phyloP scores from a whole-genome alignment of 2,329 filamentous ascomycete genomes.

The Botrytis tulipae region DNA sequence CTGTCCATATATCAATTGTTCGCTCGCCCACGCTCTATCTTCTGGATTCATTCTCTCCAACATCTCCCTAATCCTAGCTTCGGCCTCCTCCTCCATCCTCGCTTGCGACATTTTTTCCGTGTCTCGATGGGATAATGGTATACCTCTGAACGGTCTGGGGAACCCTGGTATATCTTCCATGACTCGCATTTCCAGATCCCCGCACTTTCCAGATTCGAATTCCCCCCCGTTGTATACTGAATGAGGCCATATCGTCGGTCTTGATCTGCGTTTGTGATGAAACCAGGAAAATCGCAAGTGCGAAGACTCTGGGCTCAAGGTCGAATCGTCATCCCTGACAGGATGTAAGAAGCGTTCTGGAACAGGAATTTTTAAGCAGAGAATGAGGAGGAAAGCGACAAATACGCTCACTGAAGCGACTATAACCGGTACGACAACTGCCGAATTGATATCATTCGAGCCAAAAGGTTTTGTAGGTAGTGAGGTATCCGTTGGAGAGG shows the following conservation, averaged over 20 bases:
- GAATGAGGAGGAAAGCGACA: conserved; percentile 14
- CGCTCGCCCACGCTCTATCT: conserved; percentile 19
- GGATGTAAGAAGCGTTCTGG: conserved; percentile 11
- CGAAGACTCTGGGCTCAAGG: neutral
- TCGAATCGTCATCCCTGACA: conserved; percentile 7
- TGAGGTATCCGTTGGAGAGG: conserved; percentile 2
- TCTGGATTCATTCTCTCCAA: conserved; percentile 20
- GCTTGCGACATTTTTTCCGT: conserved; percentile 17
- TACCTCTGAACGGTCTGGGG: neutral
- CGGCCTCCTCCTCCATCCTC: conserved; percentile 19
- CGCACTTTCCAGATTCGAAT: conserved; percentile 5
- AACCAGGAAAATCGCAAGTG: conserved; percentile 14
- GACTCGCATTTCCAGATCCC: conserved; percentile 15
- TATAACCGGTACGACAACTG: conserved; percentile 14
- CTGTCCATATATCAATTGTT: conserved; percentile 21
- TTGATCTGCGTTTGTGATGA: neutral
- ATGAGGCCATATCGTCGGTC: conserved; percentile 15
- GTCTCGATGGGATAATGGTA: conserved; percentile 7
- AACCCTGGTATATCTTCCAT: conserved; percentile 16
- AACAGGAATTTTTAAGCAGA: conserved; percentile 15
- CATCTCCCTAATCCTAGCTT: conserved; percentile 18
- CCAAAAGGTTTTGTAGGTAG: neutral
- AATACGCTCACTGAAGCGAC: conserved; percentile 19
- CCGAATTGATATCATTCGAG: conserved; percentile 13
- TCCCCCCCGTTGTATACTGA: conserved; percentile 16